Base-by-base conservation (phyloP, 768 basidiomycete species). In the Imleria badia region DNA sequence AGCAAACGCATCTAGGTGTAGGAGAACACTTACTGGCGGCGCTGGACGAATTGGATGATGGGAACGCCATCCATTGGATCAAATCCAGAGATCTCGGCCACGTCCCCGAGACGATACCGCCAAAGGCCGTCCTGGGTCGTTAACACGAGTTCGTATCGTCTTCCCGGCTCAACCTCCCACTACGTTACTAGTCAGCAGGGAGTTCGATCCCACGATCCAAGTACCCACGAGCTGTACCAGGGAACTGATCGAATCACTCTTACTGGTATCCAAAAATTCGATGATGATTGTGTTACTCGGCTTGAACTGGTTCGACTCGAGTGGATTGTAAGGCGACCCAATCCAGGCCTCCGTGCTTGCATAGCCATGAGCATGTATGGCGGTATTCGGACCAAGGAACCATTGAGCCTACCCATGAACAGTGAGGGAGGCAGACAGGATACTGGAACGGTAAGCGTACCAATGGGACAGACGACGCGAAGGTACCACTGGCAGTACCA, bases 31-130 rank as follows among this genome's bases (percentile, higher is more conserved):
- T 31, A 54, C 62, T 57, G 45, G 60, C 59, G 60, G 36, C 53
- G 56, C 29, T 45, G 26, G 35, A 59, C 33, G 22, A 58, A 67
- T 31, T 29, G 46, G 35, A 66, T 44, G 39, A 66, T 35, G 13
- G 66, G 63, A 10, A 26, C 33, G n/a, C 60, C 65, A 23, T 61
- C 55, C 6, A 17, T 45, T 0, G 64, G 44, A 8, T 61, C 61
- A 23, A 67, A 68, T 9, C 61, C 63, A 11, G 43, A 39, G 19
- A 66, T 48, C 52, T 66, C 62, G 23, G 64, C 36, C 19, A 66
- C 30, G 22, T 64, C 58, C 1, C 55, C 54, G 3, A 63, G 55
- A 30, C 50, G 50, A 45, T 26, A 26, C 6, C 61, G 59, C 64
- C 64, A 67, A 30, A 66, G 20, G 8, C 65, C 59, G 3, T 59